phyloP scores from a whole-genome alignment of 2,329 filamentous ascomycete species.

The Ophiostoma angusticollis region DNA sequence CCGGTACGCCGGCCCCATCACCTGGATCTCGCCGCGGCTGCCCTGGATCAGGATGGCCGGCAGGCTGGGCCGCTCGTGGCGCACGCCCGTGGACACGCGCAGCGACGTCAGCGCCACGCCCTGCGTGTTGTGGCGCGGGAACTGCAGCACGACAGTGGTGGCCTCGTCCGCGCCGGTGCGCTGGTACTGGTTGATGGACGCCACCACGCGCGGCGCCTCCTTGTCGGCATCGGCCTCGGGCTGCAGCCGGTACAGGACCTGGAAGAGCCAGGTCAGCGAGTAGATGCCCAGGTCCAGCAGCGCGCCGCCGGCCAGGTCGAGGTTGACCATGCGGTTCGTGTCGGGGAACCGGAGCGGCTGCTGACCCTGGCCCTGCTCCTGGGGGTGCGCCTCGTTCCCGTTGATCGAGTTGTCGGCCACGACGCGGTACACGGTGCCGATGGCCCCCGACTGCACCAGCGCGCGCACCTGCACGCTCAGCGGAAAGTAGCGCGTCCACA shows the following conservation, averaged over 20 bases:
- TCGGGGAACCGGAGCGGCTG: constrained; percentile 44
- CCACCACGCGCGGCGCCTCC: constrained; percentile 53
- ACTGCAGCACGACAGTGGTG: constrained; percentile 65
- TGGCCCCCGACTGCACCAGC: constrained; percentile 40
- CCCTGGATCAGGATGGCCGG: constrained; percentile 71
- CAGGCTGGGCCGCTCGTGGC: constrained; percentile 33
- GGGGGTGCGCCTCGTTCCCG: constrained; percentile 43
- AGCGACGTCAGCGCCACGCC: constrained; percentile 59
- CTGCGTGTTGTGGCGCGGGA: constrained; percentile 55
- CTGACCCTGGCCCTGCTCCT: constrained; percentile 18
- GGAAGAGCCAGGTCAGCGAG: constrained; percentile 80
- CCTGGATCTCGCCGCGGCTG: constrained; percentile 68
- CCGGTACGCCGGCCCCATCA: constrained; percentile 57
- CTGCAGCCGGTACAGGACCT: constrained; percentile 73
- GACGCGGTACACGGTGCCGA: constrained; percentile 49
- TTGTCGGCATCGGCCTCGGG: constrained; percentile 36
- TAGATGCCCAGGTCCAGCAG: constrained; percentile 82
- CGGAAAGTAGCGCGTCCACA: constrained; percentile 85
- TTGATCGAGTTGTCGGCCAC: constrained; percentile 50
- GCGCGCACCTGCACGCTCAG: constrained; percentile 64
- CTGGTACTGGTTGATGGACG: constrained; percentile 55
- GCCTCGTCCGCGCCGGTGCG: constrained; percentile 63
- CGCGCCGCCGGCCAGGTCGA: constrained; percentile 68
- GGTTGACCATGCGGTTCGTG: constrained; percentile 67
- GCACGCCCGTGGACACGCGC: constrained; percentile 48